Conservation (phyloP, 176 grass and related monocot species). For the Stipa capillata region DNA sequence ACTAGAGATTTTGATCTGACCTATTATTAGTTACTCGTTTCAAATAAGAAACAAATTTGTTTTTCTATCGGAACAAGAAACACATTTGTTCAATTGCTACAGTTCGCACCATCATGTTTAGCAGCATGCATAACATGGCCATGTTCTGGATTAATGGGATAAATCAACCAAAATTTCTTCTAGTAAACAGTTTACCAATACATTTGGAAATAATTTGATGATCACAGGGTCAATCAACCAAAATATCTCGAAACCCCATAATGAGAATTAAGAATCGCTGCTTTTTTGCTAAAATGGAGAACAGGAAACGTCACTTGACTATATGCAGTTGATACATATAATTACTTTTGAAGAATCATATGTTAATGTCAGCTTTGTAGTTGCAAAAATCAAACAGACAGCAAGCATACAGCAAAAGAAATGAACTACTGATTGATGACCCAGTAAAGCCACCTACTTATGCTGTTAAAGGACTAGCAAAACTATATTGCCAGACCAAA, state of each 20-base stretch:
- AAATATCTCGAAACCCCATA: not conserved
- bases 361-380: not conserved
- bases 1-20: not conserved
- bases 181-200: not conserved
- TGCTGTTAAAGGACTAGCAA: not conserved
- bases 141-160: not conserved
- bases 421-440: not conserved
- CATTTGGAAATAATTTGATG: not conserved
- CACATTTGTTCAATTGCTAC: no score
- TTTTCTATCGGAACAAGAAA: no score
- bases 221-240: not conserved
- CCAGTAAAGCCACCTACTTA: not conserved
- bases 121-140: not conserved
- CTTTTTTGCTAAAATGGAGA: not conserved
- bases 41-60: not conserved
- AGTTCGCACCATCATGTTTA: not conserved
- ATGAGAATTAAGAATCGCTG: not conserved
- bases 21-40: not conserved
- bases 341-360: constrained; percentile 7
- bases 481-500: not conserved
- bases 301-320: not conserved
- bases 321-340: not conserved
- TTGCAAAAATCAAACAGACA: not conserved
- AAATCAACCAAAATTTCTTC: not conserved
- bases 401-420: not conserved